phyloP scores from a whole-genome alignment of 768 basidiomycete species.

The Lentinula sp. region DNA sequence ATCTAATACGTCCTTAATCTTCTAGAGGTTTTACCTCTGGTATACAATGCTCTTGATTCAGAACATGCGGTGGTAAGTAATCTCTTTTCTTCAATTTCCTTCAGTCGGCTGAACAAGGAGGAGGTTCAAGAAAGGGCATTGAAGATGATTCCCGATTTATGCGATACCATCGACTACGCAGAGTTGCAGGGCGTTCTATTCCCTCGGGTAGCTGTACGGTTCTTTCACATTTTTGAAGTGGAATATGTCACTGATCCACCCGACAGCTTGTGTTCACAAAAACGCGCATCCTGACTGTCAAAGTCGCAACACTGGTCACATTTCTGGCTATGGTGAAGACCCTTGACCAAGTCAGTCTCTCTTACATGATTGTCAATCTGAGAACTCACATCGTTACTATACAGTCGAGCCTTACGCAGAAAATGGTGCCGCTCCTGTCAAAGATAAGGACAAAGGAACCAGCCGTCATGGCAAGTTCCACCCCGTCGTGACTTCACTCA shows the following conservation, averaged over 20 bases:
- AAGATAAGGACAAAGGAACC: slow-evolving; percentile 97
- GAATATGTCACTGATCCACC: neutral
- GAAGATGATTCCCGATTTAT: slow-evolving; percentile 76
- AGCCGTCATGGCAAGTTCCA: slow-evolving; percentile 69
- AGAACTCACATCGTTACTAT: neutral
- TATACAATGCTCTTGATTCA: slow-evolving; percentile 95
- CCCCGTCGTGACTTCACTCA: neutral
- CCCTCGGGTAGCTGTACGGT: slow-evolving; percentile 83
- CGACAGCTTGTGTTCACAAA: slow-evolving; percentile 85
- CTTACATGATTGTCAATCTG: neutral
- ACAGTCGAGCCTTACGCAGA: slow-evolving; percentile 85
- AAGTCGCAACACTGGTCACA: slow-evolving; percentile 82
- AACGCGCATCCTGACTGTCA: slow-evolving; percentile 84
- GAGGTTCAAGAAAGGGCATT: slow-evolving; percentile 92
- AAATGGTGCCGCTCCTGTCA: slow-evolving; percentile 88
- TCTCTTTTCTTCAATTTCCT: neutral
- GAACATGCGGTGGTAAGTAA: slow-evolving; percentile 73
- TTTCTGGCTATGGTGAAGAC: slow-evolving; percentile 86
- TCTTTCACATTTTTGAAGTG: slow-evolving; percentile 2
- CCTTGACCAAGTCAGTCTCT: slow-evolving; percentile 64
- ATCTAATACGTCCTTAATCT: neutral
- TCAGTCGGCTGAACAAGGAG: slow-evolving; percentile 7
- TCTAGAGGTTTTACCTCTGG: slow-evolving; percentile 89
- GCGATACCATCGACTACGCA: slow-evolving; percentile 92
- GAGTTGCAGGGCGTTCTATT: slow-evolving; percentile 89